phyloP scores from a whole-genome alignment of 2,329 filamentous ascomycete genomes.

The Diaporthe sp. region DNA sequence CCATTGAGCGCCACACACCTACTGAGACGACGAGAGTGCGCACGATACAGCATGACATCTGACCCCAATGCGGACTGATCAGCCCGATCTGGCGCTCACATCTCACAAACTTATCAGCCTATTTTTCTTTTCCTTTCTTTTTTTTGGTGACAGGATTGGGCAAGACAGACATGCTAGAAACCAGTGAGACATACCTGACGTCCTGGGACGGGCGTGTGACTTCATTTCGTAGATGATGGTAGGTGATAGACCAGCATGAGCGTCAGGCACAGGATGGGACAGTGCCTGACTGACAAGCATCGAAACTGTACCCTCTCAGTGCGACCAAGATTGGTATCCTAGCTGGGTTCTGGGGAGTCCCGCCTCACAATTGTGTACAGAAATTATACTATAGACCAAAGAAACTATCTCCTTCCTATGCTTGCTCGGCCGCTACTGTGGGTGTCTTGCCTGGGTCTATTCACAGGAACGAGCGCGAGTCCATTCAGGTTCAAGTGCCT shows the following conservation, averaged over 20 bases:
- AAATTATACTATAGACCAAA: neutral
- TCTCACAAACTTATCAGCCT: neutral
- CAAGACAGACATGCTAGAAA: neutral
- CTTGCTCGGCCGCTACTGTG: neutral
- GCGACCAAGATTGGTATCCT: neutral
- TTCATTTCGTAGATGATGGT: neutral
- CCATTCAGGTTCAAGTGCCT: too few relatives aligned
- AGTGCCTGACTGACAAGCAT: neutral
- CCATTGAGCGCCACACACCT: slow-evolving; percentile 8
- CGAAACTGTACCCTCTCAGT: neutral
- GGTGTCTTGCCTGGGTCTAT: too few relatives aligned
- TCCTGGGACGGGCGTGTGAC: too few relatives aligned
- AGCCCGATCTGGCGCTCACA: neutral
- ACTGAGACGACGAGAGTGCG: neutral
- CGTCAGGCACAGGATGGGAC: neutral
- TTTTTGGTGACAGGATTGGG: neutral
- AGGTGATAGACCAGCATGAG: neutral
- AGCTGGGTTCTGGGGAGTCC: too few relatives aligned
- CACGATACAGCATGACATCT: neutral
- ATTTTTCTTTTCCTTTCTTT: too few relatives aligned
- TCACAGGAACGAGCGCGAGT: neutral
- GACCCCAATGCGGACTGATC: neutral
- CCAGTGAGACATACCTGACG: too few relatives aligned
- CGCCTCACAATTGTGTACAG: neutral
- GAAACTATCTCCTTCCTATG: neutral